phyloP scores from a whole-genome alignment of 306 rosid genomes.

The Prinsepia uniflora region DNA sequence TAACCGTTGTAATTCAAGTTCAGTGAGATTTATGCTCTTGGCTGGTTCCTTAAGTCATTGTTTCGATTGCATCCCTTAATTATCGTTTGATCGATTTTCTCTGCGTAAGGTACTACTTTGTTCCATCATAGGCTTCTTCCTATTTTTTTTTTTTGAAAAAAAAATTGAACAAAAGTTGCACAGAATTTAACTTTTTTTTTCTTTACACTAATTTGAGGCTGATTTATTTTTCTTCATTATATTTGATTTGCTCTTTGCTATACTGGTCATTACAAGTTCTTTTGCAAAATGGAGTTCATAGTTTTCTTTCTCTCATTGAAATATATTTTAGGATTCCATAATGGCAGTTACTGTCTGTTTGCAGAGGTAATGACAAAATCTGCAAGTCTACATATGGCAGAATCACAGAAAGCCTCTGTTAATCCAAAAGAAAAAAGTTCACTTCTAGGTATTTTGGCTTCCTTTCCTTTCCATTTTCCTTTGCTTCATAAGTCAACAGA shows the following conservation, averaged over 20 bases:
- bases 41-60: background rate
- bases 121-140: background rate
- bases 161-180: background rate
- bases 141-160: too few relatives aligned
- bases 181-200: background rate
- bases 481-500: constrained; percentile 18
- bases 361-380: constrained; percentile 16
- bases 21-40: background rate
- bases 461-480: constrained; percentile 1
- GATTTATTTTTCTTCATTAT: background rate
- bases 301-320: background rate
- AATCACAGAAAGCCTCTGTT: constrained; percentile 52
- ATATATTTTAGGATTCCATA: constrained; percentile 11
- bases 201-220: background rate
- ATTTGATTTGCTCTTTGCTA: background rate
- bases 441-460: constrained; percentile 43
- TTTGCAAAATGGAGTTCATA: background rate
- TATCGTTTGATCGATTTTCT: background rate
- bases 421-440: constrained; percentile 48
- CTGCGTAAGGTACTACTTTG: background rate
- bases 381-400: constrained; percentile 49
- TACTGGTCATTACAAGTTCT: background rate
- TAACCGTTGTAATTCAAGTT: background rate
- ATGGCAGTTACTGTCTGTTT: constrained; percentile 22
- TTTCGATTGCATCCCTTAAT: background rate